phyloP scores from a whole-genome alignment of 2,329 filamentous ascomycete genomes.

The Cercospora berteroae region DNA sequence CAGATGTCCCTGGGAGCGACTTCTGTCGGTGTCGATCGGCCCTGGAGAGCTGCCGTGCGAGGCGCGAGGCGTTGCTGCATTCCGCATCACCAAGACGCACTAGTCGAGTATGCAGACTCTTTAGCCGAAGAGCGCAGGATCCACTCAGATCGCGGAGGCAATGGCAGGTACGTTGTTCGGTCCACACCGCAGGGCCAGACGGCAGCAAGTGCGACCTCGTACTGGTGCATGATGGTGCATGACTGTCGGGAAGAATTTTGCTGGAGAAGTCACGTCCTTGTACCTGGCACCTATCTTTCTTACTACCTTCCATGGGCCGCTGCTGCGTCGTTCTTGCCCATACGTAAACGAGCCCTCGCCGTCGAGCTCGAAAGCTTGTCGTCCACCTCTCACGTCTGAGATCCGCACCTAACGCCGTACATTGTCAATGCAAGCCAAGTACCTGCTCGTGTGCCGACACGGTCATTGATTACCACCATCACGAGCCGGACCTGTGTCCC shows the following conservation, averaged over 20 bases:
- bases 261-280: neutral
- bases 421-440: constrained; percentile 6
- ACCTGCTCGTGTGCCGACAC: neutral
- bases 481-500: neutral
- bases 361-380: constrained; percentile 12
- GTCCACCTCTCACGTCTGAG: neutral
- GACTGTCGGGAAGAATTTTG: neutral
- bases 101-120: constrained; percentile 3
- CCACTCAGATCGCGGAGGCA: constrained; percentile 6
- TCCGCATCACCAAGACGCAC: neutral
- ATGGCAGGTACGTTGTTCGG: constrained; percentile 8
- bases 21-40: neutral
- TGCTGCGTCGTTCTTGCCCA: neutral
- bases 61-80: constrained; percentile 6
- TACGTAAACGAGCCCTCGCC: neutral
- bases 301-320: neutral
- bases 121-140: constrained; percentile 7
- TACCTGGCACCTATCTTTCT: neutral
- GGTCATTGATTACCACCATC: neutral
- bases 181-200: constrained; percentile 3
- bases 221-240: neutral
- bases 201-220: constrained; percentile 3
- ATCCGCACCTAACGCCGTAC: constrained; percentile 13
- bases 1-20: neutral
- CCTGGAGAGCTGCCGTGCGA: neutral